Conservation (phyloP, 192 early-diverging fungal genomes). For the Kickxella alabastrina region DNA sequence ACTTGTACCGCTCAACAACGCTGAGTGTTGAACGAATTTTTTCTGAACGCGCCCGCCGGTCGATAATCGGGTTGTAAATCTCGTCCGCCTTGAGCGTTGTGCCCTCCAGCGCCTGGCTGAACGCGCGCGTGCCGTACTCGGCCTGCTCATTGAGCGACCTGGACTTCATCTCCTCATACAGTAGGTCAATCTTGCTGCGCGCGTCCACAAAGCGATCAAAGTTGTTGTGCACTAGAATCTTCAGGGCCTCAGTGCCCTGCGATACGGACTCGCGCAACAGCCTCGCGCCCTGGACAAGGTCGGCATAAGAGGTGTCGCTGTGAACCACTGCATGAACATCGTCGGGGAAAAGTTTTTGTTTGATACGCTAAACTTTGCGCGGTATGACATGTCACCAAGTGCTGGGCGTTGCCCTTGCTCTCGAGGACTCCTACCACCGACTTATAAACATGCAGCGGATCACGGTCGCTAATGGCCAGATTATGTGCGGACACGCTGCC, state of each 20-base stretch:
- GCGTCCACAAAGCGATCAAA: slow-evolving; percentile 97
- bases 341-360: slow-evolving; percentile 63
- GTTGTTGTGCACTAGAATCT: slow-evolving; percentile 87
- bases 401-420: slow-evolving; percentile 26
- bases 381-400: slow-evolving; percentile 40
- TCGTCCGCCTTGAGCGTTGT: slow-evolving; percentile 64
- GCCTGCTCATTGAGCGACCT: slow-evolving; percentile 75
- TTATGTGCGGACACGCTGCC: slow-evolving; percentile 13
- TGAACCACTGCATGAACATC: slow-evolving; percentile 81
- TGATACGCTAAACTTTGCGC: slow-evolving; percentile 49
- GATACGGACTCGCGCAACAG: slow-evolving; percentile 68
- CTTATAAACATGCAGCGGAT: slow-evolving; percentile 42
- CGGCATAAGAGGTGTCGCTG: slow-evolving; percentile 76
- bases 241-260: slow-evolving; percentile 80
- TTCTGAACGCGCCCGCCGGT: slow-evolving; percentile 79
- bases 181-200: slow-evolving; percentile 89
- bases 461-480: slow-evolving; percentile 42
- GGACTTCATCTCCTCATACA: slow-evolving; percentile 89
- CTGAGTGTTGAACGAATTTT: slow-evolving; percentile 85
- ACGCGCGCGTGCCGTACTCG: slow-evolving; percentile 76
- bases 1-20: slow-evolving; percentile 92
- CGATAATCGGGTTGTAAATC: slow-evolving; percentile 82
- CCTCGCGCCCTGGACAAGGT: slow-evolving; percentile 74
- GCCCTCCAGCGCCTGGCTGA: slow-evolving; percentile 67
- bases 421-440: slow-evolving; percentile 43